Conservation (phyloP, 805 yeast species). For the Jamesozyma rosinii region DNA sequence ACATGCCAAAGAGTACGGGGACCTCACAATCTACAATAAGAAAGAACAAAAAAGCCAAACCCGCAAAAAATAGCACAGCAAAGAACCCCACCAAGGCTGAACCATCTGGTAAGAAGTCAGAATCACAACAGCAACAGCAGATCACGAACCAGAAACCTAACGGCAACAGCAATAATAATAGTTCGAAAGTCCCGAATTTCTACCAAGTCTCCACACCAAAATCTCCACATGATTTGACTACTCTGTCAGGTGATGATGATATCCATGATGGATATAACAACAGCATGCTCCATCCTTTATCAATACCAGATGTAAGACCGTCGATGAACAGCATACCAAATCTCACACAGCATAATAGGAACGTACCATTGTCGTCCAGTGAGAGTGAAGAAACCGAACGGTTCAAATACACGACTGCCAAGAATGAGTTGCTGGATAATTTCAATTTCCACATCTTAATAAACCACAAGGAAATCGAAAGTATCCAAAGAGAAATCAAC, state of each 20-base stretch:
- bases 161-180: too few relatives aligned
- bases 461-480: slow-evolving; percentile 46
- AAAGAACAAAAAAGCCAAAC: background rate
- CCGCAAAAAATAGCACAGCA: background rate
- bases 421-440: slow-evolving; percentile 34
- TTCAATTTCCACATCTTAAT: slow-evolving; percentile 52
- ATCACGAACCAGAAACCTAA: too few relatives aligned
- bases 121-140: too few relatives aligned
- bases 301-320: background rate
- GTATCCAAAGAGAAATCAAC: slow-evolving; percentile 44
- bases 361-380: slow-evolving; percentile 1
- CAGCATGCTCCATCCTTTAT: background rate
- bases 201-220: slow-evolving; percentile 38
- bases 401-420: slow-evolving; percentile 25
- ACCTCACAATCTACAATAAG: background rate
- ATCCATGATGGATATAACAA: slow-evolving; percentile 4
- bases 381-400: slow-evolving; percentile 27
- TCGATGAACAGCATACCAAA: background rate
- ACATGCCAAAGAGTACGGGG: background rate
- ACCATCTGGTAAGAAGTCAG: background rate
- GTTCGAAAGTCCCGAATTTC: slow-evolving; percentile 9
- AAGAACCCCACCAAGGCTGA: background rate
- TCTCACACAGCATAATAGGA: background rate
- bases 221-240: slow-evolving; percentile 34
- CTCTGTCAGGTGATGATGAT: slow-evolving; percentile 17